Conservation (phyloP, 140 eudicot genomes). For the Erigeron philadelphicus region DNA sequence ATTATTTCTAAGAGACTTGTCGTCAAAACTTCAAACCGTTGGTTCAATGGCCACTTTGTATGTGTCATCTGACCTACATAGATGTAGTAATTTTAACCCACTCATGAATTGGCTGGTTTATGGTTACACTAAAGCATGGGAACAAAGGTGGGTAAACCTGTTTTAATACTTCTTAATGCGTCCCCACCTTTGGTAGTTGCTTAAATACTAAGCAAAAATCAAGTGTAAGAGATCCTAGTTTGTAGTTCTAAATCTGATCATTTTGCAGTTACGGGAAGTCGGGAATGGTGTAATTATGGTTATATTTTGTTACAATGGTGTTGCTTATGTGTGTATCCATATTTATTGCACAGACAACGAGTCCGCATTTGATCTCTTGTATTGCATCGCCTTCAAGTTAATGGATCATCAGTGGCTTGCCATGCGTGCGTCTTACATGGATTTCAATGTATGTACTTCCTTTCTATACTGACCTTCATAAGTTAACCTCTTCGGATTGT, state of each 20-base stretch:
- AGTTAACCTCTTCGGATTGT: not conserved
- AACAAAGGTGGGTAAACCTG: no score
- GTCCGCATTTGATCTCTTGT: constrained; percentile 77
- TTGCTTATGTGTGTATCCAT: not conserved
- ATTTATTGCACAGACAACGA: constrained; percentile 52
- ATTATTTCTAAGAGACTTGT: no score
- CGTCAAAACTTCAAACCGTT: not conserved
- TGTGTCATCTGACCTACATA: not conserved
- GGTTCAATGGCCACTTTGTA: constrained; percentile 5
- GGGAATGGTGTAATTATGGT: not conserved
- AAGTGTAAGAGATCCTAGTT: no score
- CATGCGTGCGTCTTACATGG: constrained; percentile 98
- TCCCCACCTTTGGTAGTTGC: no score
- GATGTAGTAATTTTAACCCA: no score
- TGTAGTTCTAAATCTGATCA: not conserved
- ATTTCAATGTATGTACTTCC: constrained; percentile 62
- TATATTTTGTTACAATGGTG: not conserved
- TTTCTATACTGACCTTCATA: constrained; percentile 1
- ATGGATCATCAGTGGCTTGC: constrained; percentile 88
- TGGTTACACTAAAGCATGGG: no score
- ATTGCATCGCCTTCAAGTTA: constrained; percentile 80
- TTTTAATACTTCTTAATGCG: no score
- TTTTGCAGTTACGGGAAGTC: not conserved
- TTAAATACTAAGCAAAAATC: no score
- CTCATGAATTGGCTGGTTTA: no score